Evolutionary conservation across 129 eudicot species (phyloP).

Genomic region (carrot (Daucus carota)): DH1_v3.0 NC_030383.2:30584501-30585000

Average conservation of each 20-base stretch:
- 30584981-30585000: slow-evolving; percentile 36
- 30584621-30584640: not conserved
- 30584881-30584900: slow-evolving; percentile 99
- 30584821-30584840: slow-evolving; percentile 91
- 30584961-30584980: slow-evolving; percentile 33
- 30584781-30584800: slow-evolving; percentile 99
- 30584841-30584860: slow-evolving; percentile 93
- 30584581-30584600: not conserved
- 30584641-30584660: slow-evolving; percentile 55
- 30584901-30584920: slow-evolving; percentile 92
- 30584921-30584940: slow-evolving; percentile 83
- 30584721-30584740: slow-evolving; percentile 63
- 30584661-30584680: slow-evolving; percentile 66
- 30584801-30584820: slow-evolving; percentile 98
- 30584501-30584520: slow-evolving; percentile 93
- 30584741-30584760: slow-evolving; percentile 56
- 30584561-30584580: not conserved
- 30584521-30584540: slow-evolving; percentile 73
- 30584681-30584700: slow-evolving; percentile 81
- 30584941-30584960: slow-evolving; percentile 87
- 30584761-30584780: slow-evolving; percentile 81
- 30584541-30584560: not conserved
- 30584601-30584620: not conserved
- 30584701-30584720: slow-evolving; percentile 90
- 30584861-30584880: slow-evolving; percentile 94